Evolutionary conservation across 2,329 filamentous ascomycete species (phyloP).

Genomic region (Keithomyces neogunnii): DNA sequence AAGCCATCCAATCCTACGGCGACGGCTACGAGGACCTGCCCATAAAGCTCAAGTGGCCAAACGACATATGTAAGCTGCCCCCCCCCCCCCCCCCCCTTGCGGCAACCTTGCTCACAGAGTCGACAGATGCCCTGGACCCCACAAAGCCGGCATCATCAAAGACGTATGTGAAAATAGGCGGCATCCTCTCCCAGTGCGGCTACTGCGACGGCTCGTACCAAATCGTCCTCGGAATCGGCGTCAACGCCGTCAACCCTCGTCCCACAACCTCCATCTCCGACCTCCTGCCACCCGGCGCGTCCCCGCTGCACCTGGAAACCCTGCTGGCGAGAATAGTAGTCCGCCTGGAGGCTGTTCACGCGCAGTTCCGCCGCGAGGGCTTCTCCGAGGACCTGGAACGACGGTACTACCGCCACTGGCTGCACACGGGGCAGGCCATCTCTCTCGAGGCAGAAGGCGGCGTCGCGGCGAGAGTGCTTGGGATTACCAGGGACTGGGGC

Average conservation of each 20-base stretch:
- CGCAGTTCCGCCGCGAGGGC: conserved; percentile 63
- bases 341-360: conserved; percentile 69
- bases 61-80: conserved; percentile 66
- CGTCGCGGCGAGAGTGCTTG: conserved; percentile 65
- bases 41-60: conserved; percentile 93
- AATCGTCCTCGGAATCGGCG: conserved; percentile 74
- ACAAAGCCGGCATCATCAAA: conserved; percentile 35
- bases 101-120: not conserved
- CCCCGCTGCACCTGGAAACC: conserved; percentile 63
- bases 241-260: conserved; percentile 76
- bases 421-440: conserved; percentile 66
- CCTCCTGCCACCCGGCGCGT: conserved; percentile 45
- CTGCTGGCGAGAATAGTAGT: conserved; percentile 76
- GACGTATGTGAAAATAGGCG: conserved; percentile 79
- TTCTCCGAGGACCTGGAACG: conserved; percentile 67
- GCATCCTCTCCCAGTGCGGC: conserved; percentile 82
- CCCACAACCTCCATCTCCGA: conserved; percentile 83
- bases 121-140: conserved; percentile 56
- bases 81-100: not conserved
- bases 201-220: conserved; percentile 74
- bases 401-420: conserved; percentile 74
- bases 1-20: conserved; percentile 75
- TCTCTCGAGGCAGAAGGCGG: conserved; percentile 77
- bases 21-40: conserved; percentile 65
- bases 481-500: conserved; percentile 89